Base-by-base conservation (phyloP, 2,329 filamentous ascomycete species). In the Ophiognomonia clavigignenti-juglandacearum region DNA sequence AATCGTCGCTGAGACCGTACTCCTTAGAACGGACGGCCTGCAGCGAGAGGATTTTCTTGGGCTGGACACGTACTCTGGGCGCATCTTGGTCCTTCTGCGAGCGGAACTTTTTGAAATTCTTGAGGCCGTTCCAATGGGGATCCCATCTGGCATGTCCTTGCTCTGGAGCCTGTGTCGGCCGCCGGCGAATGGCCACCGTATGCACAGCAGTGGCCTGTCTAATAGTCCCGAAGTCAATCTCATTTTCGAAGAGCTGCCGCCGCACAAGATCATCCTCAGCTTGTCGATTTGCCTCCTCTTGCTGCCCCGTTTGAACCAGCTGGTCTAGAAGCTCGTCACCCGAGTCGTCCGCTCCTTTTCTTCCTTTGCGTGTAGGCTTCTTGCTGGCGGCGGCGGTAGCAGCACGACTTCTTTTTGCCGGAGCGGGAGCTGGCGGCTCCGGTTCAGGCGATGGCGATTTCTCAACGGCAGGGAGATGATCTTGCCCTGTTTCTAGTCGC, bases 81-180 rank as follows among this genome's bases (percentile, higher is more conserved):
- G 8, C 40, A 34, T 40, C 26, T 2, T 16, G 14, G 18, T 77
- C 77, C 20, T 79, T 83, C 44, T 79, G 73, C 45, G 73, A 74
- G 19, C 76, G 74, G 60, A 98, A 98, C 57, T 82, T 86, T 64
- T 98, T 98, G 70, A 96, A 98, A 61, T 98, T 97, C 65, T 89
- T 92, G 36, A 92, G 78, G 1, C 92, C 93, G 61, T 96, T 95
- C 93, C 93, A 98, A 32, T 75, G 76, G 1, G 88, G 82, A 55
- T 96, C 80, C 91, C 92, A 96, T 34, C 88, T 76, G 5, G 75
- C 73, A 36, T 72, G 70, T 2, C 67, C 71, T 37, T 72, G 67
- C n/a, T 83, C 79, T 16, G 74, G 66, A 56, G 64, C 45, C 55
- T 61, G 24, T 43, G 57, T 59, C 58, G 59, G 55, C 53, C 59